Conservation (phyloP, 2,329 filamentous ascomycete species). For the Paecilomyces variotii region DNA sequence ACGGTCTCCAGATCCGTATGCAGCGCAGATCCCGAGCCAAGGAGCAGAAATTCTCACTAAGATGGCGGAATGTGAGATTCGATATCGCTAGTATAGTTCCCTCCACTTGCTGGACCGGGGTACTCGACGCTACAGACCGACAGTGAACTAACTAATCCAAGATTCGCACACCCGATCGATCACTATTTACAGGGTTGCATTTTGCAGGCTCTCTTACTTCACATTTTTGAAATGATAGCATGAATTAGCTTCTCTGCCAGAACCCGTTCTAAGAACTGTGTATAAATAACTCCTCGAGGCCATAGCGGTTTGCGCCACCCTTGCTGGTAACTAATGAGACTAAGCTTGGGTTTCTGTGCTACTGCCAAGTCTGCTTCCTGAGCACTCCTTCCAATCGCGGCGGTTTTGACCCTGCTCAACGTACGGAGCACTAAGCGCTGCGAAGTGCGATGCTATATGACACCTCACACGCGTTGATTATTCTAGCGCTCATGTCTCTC, state of each 20-base stretch:
- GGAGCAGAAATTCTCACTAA: not conserved
- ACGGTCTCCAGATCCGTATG: not conserved
- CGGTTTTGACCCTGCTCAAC: not conserved
- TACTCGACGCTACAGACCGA: not conserved
- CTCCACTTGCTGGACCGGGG: not conserved
- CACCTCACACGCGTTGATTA: not conserved
- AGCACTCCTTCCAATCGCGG: not conserved
- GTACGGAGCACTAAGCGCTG: not conserved
- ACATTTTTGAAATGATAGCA: not conserved
- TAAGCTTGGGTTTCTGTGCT: not conserved
- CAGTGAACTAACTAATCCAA: not conserved
- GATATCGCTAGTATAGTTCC: not conserved
- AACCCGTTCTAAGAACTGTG: not conserved
- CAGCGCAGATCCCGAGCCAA: not conserved
- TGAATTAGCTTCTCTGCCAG: not conserved
- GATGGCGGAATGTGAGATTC: not conserved
- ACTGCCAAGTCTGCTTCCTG: not conserved
- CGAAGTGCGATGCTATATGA: not conserved
- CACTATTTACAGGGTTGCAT: not conserved
- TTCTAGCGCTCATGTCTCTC: not conserved
- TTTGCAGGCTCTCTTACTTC: not conserved
- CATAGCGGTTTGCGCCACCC: not conserved
- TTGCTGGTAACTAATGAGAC: not conserved
- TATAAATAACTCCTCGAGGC: not conserved
- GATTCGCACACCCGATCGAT: not conserved